phyloP scores from a whole-genome alignment of 441 rosid genomes.

The Capsella rubella region DNA sequence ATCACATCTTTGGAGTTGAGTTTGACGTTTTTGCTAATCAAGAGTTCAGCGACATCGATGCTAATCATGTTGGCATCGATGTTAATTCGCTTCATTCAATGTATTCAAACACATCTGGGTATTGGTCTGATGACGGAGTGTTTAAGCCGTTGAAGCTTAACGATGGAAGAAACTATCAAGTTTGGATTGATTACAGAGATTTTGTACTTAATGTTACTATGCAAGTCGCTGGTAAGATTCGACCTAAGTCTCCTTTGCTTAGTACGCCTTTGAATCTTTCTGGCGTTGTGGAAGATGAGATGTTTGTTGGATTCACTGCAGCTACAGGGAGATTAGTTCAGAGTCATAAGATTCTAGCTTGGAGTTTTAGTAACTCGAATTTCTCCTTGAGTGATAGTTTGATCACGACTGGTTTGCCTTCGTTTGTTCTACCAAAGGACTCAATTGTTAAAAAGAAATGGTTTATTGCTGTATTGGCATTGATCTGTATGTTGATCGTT shows the following conservation, averaged over 20 bases:
- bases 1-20: conserved; percentile 65
- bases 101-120: conserved; percentile 52
- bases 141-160: conserved; percentile 59
- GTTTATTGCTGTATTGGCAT: conserved; percentile 60
- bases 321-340: conserved; percentile 62
- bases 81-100: conserved; percentile 64
- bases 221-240: conserved; percentile 49
- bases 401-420: conserved; percentile 68
- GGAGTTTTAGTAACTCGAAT: conserved; percentile 73
- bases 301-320: conserved; percentile 79
- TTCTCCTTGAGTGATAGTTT: conserved; percentile 59
- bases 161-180: conserved; percentile 70
- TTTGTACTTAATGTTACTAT: conserved; percentile 59
- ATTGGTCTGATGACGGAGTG: conserved; percentile 47
- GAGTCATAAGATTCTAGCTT: conserved; percentile 67
- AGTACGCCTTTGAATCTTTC: conserved; percentile 56
- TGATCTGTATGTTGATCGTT: conserved; percentile 50
- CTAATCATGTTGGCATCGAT: conserved; percentile 73
- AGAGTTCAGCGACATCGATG: conserved; percentile 59
- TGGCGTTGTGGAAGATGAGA: conserved; percentile 63
- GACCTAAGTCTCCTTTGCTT: conserved; percentile 56
- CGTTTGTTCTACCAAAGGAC: conserved; percentile 61
- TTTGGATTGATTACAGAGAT: conserved; percentile 70
- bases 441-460: conserved; percentile 55
- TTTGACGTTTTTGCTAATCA: conserved; percentile 64